Conservation (phyloP, 495 filamentous ascomycete genomes). For the Penicillium atrosanguineum region DNA sequence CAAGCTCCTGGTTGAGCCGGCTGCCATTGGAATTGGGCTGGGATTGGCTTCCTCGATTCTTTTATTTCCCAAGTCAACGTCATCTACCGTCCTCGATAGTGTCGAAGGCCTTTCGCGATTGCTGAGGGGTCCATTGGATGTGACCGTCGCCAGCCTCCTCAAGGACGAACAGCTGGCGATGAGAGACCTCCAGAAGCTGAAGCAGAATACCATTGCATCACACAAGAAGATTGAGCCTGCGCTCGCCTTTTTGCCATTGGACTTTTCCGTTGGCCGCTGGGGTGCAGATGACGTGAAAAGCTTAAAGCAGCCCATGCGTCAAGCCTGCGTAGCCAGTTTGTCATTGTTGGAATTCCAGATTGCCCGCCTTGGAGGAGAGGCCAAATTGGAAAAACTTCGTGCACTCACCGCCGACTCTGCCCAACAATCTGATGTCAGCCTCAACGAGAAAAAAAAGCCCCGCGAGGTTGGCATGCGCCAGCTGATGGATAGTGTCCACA, state of each 20-base stretch:
- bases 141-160: constrained; percentile 18
- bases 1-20: constrained; percentile 33
- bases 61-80: constrained; percentile 43
- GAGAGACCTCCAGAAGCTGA: constrained; percentile 14
- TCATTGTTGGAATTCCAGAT: constrained; percentile 28
- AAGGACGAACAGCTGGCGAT: constrained; percentile 13
- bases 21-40: constrained; percentile 37
- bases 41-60: constrained; percentile 36
- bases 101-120: constrained; percentile 32
- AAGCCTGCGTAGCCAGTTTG: constrained; percentile 15
- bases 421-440: constrained; percentile 7
- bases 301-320: constrained; percentile 25
- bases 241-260: constrained; percentile 26
- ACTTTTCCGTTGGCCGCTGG: constrained; percentile 32
- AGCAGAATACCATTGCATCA: constrained; percentile 15
- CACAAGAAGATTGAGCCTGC: constrained; percentile 25
- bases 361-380: constrained; percentile 19
- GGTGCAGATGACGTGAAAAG: constrained; percentile 30
- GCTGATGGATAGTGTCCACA: constrained; percentile 21
- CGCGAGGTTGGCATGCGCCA: constrained; percentile 29
- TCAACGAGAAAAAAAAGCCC: constrained; percentile 16
- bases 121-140: constrained; percentile 29
- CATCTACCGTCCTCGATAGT: constrained; percentile 30
- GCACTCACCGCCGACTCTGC: constrained; percentile 5
- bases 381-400: constrained; percentile 22